Base-by-base conservation (phyloP, 495 filamentous ascomycete species). In the Haplographium delicatum region DNA sequence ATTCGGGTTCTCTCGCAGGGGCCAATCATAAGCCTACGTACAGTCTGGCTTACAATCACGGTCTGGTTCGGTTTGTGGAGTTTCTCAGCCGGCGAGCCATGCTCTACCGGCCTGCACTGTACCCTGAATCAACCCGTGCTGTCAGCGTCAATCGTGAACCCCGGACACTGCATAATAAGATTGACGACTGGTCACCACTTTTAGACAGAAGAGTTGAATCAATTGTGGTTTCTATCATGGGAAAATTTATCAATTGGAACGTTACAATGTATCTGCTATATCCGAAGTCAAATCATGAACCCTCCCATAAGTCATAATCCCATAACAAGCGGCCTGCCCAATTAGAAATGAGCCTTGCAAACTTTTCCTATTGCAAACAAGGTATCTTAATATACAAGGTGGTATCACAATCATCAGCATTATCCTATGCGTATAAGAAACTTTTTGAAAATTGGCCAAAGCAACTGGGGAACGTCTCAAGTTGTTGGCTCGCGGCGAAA, bases 401-500 rank as follows among this genome's bases (percentile, higher is more conserved):
- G 44, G 41, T 57, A 57, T 57, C 58, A 60, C 50, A 60, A 55
- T 42, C 41, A 27, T 11, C 24, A 13, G n/a, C 31, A 22, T 47
- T 13, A 20, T 22, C 18, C 24, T 19, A 23, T 31, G n/a, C n/a
- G n/a, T n/a, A n/a, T n/a, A n/a, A n/a, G n/a, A n/a, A 39, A 19
- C 5, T 31, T 43, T 39, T 18, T 18, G 8, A 6, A 4, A 35
- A 51, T 39, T 10, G 27, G n/a, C 25, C 28, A 6, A 10, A 10
- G 2, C 27, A 33, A 60, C 24, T 9, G 34, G 2, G 49, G n/a
- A n/a, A n/a, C n/a, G n/a, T n/a, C n/a, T n/a, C n/a, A n/a, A n/a
- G n/a, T n/a, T n/a, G n/a, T 26, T 9, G 58, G 53, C 40, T 72
- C 72, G 18, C 68, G 70, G n/a, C 70, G 66, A 55, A 77, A 65